phyloP scores from a whole-genome alignment of 352 stramenopile species.

The Globisporangium paddicum region DNA sequence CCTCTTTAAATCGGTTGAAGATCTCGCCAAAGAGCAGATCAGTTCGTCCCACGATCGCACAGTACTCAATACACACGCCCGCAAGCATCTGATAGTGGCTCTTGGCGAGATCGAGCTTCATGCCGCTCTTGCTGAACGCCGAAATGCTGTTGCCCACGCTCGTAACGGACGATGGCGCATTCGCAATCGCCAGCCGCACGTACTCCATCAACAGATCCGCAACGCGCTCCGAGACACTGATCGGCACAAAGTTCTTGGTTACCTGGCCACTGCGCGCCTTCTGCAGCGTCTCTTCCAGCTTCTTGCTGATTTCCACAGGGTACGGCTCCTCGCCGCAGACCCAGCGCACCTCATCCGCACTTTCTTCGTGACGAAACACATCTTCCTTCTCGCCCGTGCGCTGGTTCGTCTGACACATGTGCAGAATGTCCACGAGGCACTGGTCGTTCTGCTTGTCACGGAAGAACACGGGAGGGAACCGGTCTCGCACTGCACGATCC shows the following conservation, averaged over 20 bases:
- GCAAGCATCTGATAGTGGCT: conserved; percentile 96
- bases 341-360: conserved; percentile 81
- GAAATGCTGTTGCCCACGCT: conserved; percentile 9
- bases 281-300: conserved; percentile 82
- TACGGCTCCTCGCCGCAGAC: conserved; percentile 79
- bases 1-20: conserved; percentile 82
- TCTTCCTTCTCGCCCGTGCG: conserved; percentile 85
- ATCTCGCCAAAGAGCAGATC: conserved; percentile 87
- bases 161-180: conserved; percentile 42
- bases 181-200: conserved; percentile 82
- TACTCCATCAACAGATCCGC: conserved; percentile 89
- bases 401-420: conserved; percentile 90
- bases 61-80: conserved; percentile 95
- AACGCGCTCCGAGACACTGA: conserved; percentile 85
- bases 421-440: conserved; percentile 84
- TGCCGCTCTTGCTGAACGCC: conserved; percentile 50
- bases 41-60: conserved; percentile 81
- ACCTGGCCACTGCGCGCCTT: conserved; percentile 77
- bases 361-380: conserved; percentile 81
- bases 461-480: conserved; percentile 87
- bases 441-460: conserved; percentile 87
- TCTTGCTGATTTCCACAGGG: conserved; percentile 70
- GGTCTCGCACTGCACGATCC: conserved; percentile 75
- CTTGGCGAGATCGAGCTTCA: conserved; percentile 88
- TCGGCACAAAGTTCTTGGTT: conserved; percentile 87